These are phyloP conservation scores for Alnus rubra DNA, from an alignment of 306 rosid genomes.

Conservation along the genomic window DNA sequence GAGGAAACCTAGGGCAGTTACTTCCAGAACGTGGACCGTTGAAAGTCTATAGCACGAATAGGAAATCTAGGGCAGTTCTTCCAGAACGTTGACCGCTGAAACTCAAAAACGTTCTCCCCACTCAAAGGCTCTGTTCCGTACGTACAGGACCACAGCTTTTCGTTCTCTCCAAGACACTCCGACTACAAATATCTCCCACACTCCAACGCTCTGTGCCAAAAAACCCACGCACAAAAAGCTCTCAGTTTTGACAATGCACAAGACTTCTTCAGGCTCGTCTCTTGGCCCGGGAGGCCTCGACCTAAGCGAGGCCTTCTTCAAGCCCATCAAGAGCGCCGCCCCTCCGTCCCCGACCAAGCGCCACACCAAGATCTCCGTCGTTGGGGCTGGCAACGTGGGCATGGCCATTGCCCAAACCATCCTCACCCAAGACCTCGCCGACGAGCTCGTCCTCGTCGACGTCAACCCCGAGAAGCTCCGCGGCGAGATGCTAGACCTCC, in stretches of 20 bases:
- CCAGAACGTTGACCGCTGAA: conserved; percentile 22
- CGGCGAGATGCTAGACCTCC: conserved; percentile 94
- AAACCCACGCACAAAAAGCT: neutral
- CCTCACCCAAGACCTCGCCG: conserved; percentile 76
- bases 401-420: conserved; percentile 99
- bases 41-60: no score
- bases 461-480: conserved; percentile 73
- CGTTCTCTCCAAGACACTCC: neutral
- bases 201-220: neutral
- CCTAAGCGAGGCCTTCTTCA: conserved; percentile 67
- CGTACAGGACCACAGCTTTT: neutral
- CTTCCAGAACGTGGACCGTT: no score
- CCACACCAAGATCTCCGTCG: conserved; percentile 67
- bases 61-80: neutral
- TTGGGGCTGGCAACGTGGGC: conserved; percentile 92
- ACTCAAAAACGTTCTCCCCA: neutral
- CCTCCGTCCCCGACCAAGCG: conserved; percentile 63
- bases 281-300: conserved; percentile 81
- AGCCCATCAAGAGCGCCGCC: conserved; percentile 46
- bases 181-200: neutral
- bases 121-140: neutral
- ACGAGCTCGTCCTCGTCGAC: conserved; percentile 79
- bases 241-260: conserved; percentile 45
- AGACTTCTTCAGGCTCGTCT: conserved; percentile 50
- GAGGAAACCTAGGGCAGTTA: no score